Evolutionary conservation across 225 moss, liverwort and hornwort species (phyloP).

Genomic region (Anthoceros angustus): DNA sequence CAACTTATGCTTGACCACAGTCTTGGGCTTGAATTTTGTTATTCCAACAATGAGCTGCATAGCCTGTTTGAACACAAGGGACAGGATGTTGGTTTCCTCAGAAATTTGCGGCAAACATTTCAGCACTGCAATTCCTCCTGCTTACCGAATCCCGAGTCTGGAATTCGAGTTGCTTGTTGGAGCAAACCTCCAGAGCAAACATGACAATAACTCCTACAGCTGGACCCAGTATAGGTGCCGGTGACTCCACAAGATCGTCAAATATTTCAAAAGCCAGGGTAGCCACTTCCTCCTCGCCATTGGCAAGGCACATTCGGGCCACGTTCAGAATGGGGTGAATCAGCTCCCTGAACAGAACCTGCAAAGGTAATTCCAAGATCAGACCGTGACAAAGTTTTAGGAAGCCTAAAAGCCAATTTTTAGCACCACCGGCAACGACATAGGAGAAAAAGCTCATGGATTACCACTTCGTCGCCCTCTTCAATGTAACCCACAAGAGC

Average conservation of each 20-base stretch:
- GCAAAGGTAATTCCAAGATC: constrained; percentile 9
- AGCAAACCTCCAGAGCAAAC: constrained; percentile 93
- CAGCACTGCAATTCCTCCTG: neutral
- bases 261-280: constrained; percentile 96
- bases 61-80: constrained; percentile 31
- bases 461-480: constrained; percentile 98
- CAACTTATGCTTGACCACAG: constrained; percentile 79
- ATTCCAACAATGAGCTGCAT: constrained; percentile 93
- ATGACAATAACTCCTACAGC: constrained; percentile 89
- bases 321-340: constrained; percentile 83
- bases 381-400: neutral
- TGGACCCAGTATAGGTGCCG: constrained; percentile 84
- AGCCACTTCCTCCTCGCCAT: constrained; percentile 93
- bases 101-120: neutral
- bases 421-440: neutral
- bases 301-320: constrained; percentile 79
- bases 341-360: constrained; percentile 95
- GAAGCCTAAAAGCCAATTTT: neutral
- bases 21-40: constrained; percentile 91
- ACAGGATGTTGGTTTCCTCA: neutral
- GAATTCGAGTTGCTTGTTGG: constrained; percentile 79
- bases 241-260: constrained; percentile 95
- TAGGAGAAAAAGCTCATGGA: constrained; percentile 10
- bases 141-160: constrained; percentile 89
- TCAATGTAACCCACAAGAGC: constrained; percentile 96